Base-by-base conservation (phyloP, 805 yeast genomes). In the Yarrowia hollandica region DNA sequence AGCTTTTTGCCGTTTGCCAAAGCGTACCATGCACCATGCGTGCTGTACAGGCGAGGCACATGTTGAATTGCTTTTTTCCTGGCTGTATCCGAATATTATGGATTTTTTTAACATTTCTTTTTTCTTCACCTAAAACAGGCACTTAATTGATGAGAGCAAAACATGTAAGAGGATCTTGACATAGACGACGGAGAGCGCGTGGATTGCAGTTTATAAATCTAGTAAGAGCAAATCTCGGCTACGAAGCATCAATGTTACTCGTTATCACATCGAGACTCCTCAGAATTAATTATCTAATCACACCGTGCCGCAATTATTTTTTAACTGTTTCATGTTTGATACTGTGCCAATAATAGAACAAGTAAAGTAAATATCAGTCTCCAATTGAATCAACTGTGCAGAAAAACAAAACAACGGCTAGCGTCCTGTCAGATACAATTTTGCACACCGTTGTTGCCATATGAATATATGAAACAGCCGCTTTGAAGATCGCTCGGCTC, bases 1-100 rank as follows among this genome's bases (percentile, higher is more conserved):
- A 41, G 46, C 46, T 41, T 41, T 41, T 41, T 41, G 46, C 46
- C 46, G 46, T 41, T 41, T 25, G 31, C 46, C 26, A 9, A 25
- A 41, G 46, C 25, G 46, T 41, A 25, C 14, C 33, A 41, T 41
- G 48, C 33, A 41, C 33, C 2, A 41, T 41, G 48, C 48, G 48
- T 12, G 33, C 16, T 18, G 48, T 18, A 26, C 48, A 41, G 5
- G 15, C n/a, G 22, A 25, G 33, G 15, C 48, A 26, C 48, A 41
- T 26, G 48, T 41, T 26, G 48, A 26, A 26, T 26, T 33, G 25
- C 23, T n/a, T 26, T 41, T 41, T 41, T 11, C 22, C 23, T 41
- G 48, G 48, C 48, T 41, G 48, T 26, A 16, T 41, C 48, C 22
- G 23, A 26, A 15, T 16, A 26, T 26, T 9, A 5, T 8, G 8